Evolutionary conservation across 495 filamentous ascomycete genomes (phyloP), one percentile per base, ranked within the genome.

Genomic region (Penicillium desertorum): DNA sequence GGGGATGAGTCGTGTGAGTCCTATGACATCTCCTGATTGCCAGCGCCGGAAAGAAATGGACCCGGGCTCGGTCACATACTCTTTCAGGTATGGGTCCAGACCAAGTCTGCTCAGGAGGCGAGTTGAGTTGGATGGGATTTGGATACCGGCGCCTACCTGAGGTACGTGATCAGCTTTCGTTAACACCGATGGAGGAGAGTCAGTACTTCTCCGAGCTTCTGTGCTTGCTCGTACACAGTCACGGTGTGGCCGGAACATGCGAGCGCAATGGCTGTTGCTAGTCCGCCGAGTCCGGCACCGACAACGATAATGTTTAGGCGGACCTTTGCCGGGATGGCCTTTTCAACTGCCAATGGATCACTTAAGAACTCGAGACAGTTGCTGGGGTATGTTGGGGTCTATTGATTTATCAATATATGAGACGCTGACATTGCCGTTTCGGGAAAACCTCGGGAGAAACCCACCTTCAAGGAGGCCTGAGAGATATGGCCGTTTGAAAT

Each of bases 101-200:
- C 76, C 77, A 43, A 72, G 70, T 57, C 53, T 67, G 46, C 62
- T 52, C 2, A 86, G 74, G 12, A 86, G 70, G 0, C 73, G 72
- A 5, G 74, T 69, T 9, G 76, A 75, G 53, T 86, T 86, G 2
- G 83, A 77, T 9, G 81, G 77, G 32, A 84, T 75, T 57, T 85
- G 82, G 51, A 85, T 84, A 17, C 83, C 83, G 1, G 81, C 83
- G 5, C 83, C 83, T 32, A 80, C 81, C 64, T 83, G 29, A 3
- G 3, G 42, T n/a, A 22, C 8, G 7, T 5, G 11, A n/a, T 58
- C 37, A 58, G 47, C 7, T 22, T 14, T 51, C 11, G 3, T 0
- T n/a, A 25, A n/a, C 5, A 29, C 0, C 11, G 4, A 32, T 12
- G 9, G n/a, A 41, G 4, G 25, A 5, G 4, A 20, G 6, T 17